Base-by-base conservation (phyloP, 2,329 filamentous ascomycete genomes). In the Fusarium continuum region DNA sequence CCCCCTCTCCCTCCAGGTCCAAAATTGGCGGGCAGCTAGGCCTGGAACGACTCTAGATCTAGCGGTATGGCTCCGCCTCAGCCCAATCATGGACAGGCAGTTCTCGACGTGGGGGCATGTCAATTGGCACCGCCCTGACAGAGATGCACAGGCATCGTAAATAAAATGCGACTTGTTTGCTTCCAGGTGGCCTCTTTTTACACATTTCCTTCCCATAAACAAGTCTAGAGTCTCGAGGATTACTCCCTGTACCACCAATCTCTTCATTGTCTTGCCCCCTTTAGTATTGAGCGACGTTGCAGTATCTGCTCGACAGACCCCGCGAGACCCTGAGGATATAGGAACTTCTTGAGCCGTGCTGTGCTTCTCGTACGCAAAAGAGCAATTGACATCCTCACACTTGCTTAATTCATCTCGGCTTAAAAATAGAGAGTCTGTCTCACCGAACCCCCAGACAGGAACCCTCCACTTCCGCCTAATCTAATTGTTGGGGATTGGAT, bases 11-110 rank as follows among this genome's bases (percentile, higher is more conserved):
- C 41, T 48, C 52, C 38, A 55, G 31, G 52, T 46, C 49, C 38
- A 66, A 61, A 48, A 29, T 45, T 59, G 47, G 44, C 60, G 38
- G 46, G 61, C 47, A 35, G 47, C 61, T 65, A 67, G 45, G 32
- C 67, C 65, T 56, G 22, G 58, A 61, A 8, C 11, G 60, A 56
- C 34, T 28, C 43, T 66, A 52, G 65, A 48, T 52, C 48, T 59
- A 35, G 67, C 55, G 66, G 67, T 57, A 67, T 67, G 43, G 58
- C 53, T 51, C 47, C 26, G 25, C 35, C 14, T 26, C 45, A 61
- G 38, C 53, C 68, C 68, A 70, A 70, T 70, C 68, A 70, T 41
- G 9, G 28, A 40, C 20, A 29, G 13, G 32, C 38, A 55, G 53
- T 68, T 60, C 59, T 41, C 17, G 55, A 58, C 64, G 66, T 67